A percentile compares a stretch with the other conserved stretches of the same genome.
phyloP scores from a whole-genome alignment of 83 land plant genomes.

The Thuja plicata region DNA sequence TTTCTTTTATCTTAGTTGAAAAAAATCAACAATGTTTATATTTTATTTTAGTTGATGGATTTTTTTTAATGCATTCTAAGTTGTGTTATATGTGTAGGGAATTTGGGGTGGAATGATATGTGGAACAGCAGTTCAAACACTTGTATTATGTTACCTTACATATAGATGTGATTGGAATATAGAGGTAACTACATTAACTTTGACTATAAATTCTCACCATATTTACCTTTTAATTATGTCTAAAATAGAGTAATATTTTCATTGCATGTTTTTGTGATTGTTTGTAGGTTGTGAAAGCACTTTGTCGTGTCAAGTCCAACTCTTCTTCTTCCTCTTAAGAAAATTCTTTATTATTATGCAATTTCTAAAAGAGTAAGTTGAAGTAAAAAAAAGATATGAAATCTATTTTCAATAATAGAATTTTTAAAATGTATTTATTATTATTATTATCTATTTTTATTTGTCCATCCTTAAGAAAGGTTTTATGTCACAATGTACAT shows the following conservation, averaged over 20 bases:
- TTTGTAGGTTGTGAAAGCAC: background rate
- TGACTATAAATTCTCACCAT: too few relatives aligned
- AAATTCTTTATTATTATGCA: too few relatives aligned
- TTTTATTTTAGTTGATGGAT: background rate
- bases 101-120: slow-evolving; percentile 48
- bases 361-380: too few relatives aligned
- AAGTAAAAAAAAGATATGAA: too few relatives aligned
- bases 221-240: background rate
- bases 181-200: slow-evolving; percentile 18
- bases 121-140: slow-evolving; percentile 35
- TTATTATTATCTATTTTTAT: too few relatives aligned
- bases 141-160: slow-evolving; percentile 23
- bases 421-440: too few relatives aligned
- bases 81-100: slow-evolving; percentile 14
- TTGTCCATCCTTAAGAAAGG: too few relatives aligned
- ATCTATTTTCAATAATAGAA: too few relatives aligned
- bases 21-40: background rate
- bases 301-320: background rate
- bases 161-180: slow-evolving; percentile 28
- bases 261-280: background rate
- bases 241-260: background rate
- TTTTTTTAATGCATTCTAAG: background rate
- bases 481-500: too few relatives aligned
- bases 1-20: background rate
- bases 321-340: background rate